A percentile compares a stretch with the other conserved stretches of the same genome.
Evolutionary conservation across 257 asterid genomes (phyloP).

Genomic region (Solanum sejunctum): DNA sequence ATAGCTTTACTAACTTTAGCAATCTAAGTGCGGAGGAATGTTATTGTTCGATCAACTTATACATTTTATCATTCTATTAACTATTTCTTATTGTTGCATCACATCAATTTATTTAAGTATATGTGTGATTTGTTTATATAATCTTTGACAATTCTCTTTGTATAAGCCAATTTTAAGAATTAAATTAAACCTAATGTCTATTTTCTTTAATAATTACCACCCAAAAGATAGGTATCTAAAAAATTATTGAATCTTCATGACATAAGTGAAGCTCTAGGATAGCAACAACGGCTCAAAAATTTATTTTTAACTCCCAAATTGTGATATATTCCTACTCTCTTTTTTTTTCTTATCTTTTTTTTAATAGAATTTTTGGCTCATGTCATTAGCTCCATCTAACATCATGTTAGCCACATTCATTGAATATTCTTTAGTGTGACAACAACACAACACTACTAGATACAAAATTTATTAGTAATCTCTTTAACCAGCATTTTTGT

Average conservation of each 20-base stretch:
- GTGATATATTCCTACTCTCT: not conserved
- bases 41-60: too few species aligned
- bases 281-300: not conserved
- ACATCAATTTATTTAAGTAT: not conserved
- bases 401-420: too few species aligned
- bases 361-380: not conserved
- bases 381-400: not conserved
- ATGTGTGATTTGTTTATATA: fast-evolving
- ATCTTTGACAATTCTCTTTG: too few species aligned
- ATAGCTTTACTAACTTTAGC: not conserved
- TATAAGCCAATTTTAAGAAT: too few species aligned
- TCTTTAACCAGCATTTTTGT: too few species aligned
- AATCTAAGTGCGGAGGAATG: too few species aligned
- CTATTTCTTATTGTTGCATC: not conserved
- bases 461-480: too few species aligned
- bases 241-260: not conserved
- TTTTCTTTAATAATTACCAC: too few species aligned
- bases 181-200: too few species aligned
- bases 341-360: not conserved
- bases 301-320: not conserved
- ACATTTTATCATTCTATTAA: not conserved
- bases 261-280: not conserved
- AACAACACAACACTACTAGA: too few species aligned
- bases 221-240: not conserved
- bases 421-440: too few species aligned